Evolutionary conservation across 2,329 filamentous ascomycete genomes (phyloP).

Genomic region (Talaromyces sp.): DNA sequence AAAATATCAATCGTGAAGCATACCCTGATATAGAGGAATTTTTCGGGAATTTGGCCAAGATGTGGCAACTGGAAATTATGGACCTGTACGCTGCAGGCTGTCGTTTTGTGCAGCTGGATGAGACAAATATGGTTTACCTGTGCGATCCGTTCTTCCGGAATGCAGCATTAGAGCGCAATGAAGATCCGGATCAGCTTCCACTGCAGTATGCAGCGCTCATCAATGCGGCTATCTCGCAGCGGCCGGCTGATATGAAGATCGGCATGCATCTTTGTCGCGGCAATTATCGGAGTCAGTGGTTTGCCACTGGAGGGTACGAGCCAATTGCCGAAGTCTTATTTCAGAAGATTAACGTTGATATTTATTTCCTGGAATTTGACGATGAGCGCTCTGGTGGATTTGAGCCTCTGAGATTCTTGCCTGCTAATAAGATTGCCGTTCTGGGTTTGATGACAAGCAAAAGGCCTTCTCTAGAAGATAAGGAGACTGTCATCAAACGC

Average conservation of each 20-base stretch:
- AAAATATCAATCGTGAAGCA: conserved; percentile 28
- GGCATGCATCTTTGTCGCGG: conserved; percentile 67
- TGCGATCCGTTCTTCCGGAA: conserved; percentile 54
- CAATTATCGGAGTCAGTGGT: conserved; percentile 60
- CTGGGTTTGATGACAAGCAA: conserved; percentile 61
- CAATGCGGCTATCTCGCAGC: conserved; percentile 63
- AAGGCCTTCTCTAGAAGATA: conserved; percentile 55
- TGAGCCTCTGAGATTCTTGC: conserved; percentile 57
- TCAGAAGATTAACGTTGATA: conserved; percentile 56
- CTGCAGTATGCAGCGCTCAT: background rate
- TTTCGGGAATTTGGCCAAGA: conserved; percentile 58
- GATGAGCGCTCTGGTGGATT: conserved; percentile 60
- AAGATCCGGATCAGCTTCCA: background rate
- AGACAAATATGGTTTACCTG: conserved; percentile 64
- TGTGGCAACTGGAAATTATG: conserved; percentile 56
- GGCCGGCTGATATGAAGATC: conserved; percentile 65
- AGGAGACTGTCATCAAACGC: conserved; percentile 58
- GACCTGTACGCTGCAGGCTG: conserved; percentile 57
- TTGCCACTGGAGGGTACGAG: conserved; percentile 58
- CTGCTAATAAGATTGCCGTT: conserved; percentile 57
- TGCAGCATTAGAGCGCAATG: conserved; percentile 40
- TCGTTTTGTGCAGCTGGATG: conserved; percentile 60
- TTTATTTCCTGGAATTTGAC: conserved; percentile 64
- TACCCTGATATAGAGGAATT: conserved; percentile 56
- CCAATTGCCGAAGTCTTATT: conserved; percentile 61